phyloP scores from a whole-genome alignment of 148 eudicot genomes.

The Beta vulgaris region DNA sequence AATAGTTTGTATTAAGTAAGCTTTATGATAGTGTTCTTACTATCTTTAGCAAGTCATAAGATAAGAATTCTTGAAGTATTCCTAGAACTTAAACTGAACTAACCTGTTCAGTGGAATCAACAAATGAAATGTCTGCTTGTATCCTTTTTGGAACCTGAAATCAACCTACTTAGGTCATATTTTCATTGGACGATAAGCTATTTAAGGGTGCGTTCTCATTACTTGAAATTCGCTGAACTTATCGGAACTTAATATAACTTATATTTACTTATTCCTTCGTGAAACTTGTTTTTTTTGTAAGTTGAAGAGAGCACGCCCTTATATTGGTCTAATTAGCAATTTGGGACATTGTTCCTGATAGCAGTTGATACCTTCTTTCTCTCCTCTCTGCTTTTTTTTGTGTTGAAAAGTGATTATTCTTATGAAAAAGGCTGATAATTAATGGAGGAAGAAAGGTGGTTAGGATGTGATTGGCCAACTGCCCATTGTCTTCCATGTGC shows the following conservation, averaged over 20 bases:
- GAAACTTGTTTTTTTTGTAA: no score
- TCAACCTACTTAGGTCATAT: neutral
- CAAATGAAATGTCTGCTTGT: neutral
- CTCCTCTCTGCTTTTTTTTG: no score
- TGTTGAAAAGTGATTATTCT: constrained; percentile 5
- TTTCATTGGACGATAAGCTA: neutral
- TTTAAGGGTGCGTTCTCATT: no score
- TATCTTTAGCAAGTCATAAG: neutral
- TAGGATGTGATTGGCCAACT: constrained; percentile 10
- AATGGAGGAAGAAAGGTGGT: constrained; percentile 19
- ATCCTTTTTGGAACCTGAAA: neutral
- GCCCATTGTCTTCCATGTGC: neutral
- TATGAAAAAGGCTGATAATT: neutral
- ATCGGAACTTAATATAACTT: no score
- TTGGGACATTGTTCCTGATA: neutral
- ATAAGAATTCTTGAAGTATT: neutral
- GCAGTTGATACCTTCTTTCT: neutral
- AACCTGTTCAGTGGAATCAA: neutral
- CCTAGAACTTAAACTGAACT: neutral
- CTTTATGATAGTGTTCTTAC: neutral
- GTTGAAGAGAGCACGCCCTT: no score
- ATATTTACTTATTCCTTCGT: no score
- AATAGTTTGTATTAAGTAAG: neutral
- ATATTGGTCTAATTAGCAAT: neutral
- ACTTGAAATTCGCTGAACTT: no score